Conservation (phyloP, 441 rosid species). For the Gossypium aridum region DNA sequence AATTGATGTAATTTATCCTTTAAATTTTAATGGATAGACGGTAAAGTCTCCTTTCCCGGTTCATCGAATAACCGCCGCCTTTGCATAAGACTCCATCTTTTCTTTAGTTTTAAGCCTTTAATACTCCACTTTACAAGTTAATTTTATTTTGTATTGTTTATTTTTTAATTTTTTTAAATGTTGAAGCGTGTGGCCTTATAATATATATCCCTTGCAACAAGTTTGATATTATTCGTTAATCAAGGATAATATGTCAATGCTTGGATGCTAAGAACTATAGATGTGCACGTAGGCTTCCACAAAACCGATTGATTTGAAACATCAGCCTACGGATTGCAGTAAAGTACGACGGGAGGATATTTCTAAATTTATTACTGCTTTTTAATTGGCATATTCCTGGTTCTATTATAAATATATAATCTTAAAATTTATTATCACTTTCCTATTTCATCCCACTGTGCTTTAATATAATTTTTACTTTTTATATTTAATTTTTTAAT, state of each 20-base stretch:
- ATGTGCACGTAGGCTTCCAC: neutral
- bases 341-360: too few relatives aligned
- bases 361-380: too few relatives aligned
- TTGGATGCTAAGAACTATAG: neutral
- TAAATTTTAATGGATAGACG: too few relatives aligned
- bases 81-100: neutral
- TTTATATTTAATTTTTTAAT: too few relatives aligned
- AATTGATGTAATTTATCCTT: too few relatives aligned
- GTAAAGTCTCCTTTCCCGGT: too few relatives aligned
- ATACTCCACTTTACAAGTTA: neutral
- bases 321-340: neutral
- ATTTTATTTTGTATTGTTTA: neutral
- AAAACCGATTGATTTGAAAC: neutral
- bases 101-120: constrained; percentile 11
- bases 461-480: too few relatives aligned
- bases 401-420: too few relatives aligned
- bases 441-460: too few relatives aligned
- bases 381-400: too few relatives aligned
- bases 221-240: neutral
- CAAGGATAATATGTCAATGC: neutral
- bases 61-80: neutral
- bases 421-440: too few relatives aligned
- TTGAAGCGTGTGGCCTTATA: constrained; percentile 19
- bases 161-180: neutral
- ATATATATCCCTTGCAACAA: neutral